Evolutionary conservation across 2,329 filamentous ascomycete genomes (phyloP).

Genomic region (Chaetomiaceae sp.): DNA sequence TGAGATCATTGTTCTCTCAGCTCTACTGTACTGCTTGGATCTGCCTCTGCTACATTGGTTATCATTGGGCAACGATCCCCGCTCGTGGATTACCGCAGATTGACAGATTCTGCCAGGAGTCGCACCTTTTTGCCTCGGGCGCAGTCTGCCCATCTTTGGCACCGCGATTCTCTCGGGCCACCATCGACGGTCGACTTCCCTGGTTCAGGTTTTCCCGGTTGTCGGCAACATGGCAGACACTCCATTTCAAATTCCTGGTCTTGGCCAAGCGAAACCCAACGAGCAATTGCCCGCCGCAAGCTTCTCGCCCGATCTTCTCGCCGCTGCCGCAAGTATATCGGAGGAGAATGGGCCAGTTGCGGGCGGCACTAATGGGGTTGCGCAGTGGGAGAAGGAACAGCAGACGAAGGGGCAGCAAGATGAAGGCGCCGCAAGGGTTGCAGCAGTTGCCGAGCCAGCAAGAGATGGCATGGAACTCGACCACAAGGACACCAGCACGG

Average conservation of each 20-base stretch:
- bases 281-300: constrained; percentile 20
- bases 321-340: constrained; percentile 17
- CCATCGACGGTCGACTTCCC: no score
- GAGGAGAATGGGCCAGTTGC: constrained; percentile 5
- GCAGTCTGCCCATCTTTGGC: no score
- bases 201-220: neutral
- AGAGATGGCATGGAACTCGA: constrained; percentile 14
- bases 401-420: constrained; percentile 1
- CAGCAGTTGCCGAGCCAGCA: neutral
- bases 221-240: constrained; percentile 17
- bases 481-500: neutral
- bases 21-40: no score
- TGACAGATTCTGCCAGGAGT: neutral
- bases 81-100: no score
- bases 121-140: neutral
- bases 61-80: no score
- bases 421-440: neutral
- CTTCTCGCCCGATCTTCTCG: constrained; percentile 21
- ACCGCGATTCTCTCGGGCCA: no score
- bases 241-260: constrained; percentile 27
- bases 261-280: constrained; percentile 25
- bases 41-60: no score
- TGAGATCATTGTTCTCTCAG: neutral
- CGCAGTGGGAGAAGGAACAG: constrained; percentile 6
- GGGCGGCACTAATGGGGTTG: constrained; percentile 9